These are phyloP conservation scores for Corrigiola litoralis DNA, from an alignment of 179 eudicot species.

Conservation along the genomic window DNA sequence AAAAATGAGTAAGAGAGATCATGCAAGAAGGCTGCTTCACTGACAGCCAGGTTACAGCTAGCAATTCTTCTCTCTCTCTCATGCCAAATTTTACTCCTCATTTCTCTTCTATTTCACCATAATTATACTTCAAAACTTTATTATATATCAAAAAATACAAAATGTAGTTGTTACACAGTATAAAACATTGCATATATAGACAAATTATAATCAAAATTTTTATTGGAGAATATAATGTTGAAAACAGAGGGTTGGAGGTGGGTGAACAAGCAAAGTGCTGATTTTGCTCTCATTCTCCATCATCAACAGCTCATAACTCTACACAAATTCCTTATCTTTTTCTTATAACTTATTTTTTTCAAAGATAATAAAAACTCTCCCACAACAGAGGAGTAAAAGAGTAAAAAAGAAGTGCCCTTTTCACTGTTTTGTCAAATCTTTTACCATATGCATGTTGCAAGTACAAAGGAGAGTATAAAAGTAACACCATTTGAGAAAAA, in stretches of 20 bases:
- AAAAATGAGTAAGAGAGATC: slow-evolving; percentile 42
- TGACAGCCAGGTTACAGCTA: slow-evolving; percentile 79
- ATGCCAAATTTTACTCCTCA: slow-evolving; percentile 14
- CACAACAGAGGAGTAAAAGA: neutral
- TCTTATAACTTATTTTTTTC: neutral
- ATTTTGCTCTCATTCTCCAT: slow-evolving; percentile 1
- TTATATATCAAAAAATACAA: neutral
- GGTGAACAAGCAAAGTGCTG: slow-evolving; percentile 6
- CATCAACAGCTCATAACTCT: neutral
- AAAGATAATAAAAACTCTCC: slow-evolving; percentile 9
- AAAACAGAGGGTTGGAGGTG: slow-evolving; percentile 2
- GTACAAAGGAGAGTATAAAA: neutral
- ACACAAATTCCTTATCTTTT: neutral
- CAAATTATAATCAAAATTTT: neutral
- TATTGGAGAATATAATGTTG: neutral
- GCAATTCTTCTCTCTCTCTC: slow-evolving; percentile 31
- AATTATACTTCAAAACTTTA: slow-evolving; percentile 1
- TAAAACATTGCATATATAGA: too few species aligned
- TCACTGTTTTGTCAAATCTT: slow-evolving; percentile 1
- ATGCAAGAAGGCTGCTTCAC: slow-evolving; percentile 88
- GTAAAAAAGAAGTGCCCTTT: slow-evolving; percentile 17
- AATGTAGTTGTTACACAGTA: neutral
- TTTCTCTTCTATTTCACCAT: slow-evolving; percentile 19
- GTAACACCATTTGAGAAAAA: neutral
- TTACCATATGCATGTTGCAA: slow-evolving; percentile 2